Conservation (phyloP, 2,329 filamentous ascomycete species). For the Ophiostoma montium region DNA sequence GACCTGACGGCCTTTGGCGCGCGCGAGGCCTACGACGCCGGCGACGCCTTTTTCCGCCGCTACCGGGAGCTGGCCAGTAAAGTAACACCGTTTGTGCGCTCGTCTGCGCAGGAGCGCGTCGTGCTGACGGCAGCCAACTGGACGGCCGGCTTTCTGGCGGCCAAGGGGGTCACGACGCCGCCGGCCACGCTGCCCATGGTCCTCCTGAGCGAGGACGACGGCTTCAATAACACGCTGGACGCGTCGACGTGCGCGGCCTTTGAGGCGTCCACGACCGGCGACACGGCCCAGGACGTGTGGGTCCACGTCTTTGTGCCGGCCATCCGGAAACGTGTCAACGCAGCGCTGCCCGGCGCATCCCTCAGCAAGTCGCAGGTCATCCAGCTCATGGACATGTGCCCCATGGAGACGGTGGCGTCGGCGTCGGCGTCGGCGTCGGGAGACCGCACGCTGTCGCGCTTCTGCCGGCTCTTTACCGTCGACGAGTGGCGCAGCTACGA, state of each 20-base stretch:
- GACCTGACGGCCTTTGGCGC: conserved; percentile 51
- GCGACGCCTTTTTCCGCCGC: conserved; percentile 58
- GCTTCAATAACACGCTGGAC: conserved; percentile 68
- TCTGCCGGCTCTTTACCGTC: conserved; percentile 61
- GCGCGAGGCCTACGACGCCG: conserved; percentile 59
- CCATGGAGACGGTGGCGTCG: conserved; percentile 60
- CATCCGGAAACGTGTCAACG: conserved; percentile 57
- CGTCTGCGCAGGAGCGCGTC: conserved; percentile 27
- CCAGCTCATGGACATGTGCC: conserved; percentile 76
- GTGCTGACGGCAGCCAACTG: conserved; percentile 56
- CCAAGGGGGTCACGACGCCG: conserved; percentile 15
- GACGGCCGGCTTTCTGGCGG: conserved; percentile 59
- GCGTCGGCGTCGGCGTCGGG: not conserved
- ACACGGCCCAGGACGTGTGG: conserved; percentile 42
- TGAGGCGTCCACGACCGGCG: conserved; percentile 38
- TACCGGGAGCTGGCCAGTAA: conserved; percentile 47
- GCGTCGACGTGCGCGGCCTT: conserved; percentile 57
- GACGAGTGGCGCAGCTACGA: conserved; percentile 67
- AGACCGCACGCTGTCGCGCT: conserved; percentile 40
- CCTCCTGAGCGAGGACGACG: conserved; percentile 50
- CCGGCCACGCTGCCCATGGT: conserved; percentile 28
- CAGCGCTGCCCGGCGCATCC: conserved; percentile 51
- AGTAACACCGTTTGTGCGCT: conserved; percentile 34
- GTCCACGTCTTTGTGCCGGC: conserved; percentile 47
- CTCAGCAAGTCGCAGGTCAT: conserved; percentile 49